Evolutionary conservation across 78 protist species (phyloP).

Genomic region (Salpingoeca rosetta): DNA sequence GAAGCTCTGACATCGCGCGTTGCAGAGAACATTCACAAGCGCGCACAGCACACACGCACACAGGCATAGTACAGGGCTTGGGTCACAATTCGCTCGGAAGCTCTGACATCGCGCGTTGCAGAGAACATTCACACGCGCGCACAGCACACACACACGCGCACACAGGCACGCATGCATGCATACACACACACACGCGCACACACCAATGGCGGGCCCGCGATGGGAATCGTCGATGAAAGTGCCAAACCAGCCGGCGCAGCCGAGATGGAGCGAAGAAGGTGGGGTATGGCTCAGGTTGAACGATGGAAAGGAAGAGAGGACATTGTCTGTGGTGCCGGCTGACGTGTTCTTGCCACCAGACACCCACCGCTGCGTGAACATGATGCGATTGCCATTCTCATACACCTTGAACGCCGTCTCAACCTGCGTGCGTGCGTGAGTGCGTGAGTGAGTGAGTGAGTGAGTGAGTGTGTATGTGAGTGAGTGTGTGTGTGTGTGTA

Average conservation of each 20-base stretch:
- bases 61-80: too few relatives aligned
- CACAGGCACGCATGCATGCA: background rate
- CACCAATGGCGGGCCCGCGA: background rate
- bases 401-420: background rate
- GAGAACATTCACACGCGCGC: background rate
- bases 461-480: too few relatives aligned
- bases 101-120: too few relatives aligned
- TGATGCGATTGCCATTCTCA: background rate
- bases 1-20: too few relatives aligned
- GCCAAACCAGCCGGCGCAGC: background rate
- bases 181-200: background rate
- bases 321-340: background rate
- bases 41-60: too few relatives aligned
- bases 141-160: background rate
- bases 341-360: background rate
- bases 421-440: too few relatives aligned
- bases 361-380: background rate
- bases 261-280: background rate
- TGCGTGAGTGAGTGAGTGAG: too few relatives aligned
- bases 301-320: background rate
- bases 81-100: too few relatives aligned
- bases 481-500: too few relatives aligned
- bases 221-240: background rate
- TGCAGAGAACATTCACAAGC: too few relatives aligned
- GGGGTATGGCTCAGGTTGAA: background rate